These are phyloP conservation scores for Cordyceps cateniannulata DNA, from an alignment of 2,329 filamentous ascomycete species.

Conservation along the genomic window DNA sequence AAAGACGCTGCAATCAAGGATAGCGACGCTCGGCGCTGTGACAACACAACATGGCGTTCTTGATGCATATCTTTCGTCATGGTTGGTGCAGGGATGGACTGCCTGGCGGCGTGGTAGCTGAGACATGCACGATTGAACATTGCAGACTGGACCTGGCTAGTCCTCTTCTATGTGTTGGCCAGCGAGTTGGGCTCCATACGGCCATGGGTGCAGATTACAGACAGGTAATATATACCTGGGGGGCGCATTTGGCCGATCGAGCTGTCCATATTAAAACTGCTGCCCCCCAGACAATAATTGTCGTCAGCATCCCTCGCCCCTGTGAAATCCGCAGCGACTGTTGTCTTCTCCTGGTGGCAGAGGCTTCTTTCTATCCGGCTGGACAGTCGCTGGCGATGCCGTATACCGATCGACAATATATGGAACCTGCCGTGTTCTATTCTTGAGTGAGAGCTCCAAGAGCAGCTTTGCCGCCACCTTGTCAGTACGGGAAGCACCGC, in stretches of 20 bases:
- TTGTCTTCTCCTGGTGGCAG: neutral
- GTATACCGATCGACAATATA: neutral
- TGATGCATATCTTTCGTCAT: slow-evolving; percentile 10
- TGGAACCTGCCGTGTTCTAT: neutral
- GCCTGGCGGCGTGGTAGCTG: neutral
- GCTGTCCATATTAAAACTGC: slow-evolving; percentile 6
- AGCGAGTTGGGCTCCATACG: slow-evolving; percentile 2
- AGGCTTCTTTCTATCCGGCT: neutral
- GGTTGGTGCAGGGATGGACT: slow-evolving; percentile 5
- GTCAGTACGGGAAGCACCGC: slow-evolving; percentile 2
- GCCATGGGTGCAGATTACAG: neutral
- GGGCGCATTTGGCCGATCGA: slow-evolving; percentile 1
- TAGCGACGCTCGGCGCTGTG: slow-evolving; percentile 2
- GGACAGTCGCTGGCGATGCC: slow-evolving; percentile 7
- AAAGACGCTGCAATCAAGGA: neutral
- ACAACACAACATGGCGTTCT: neutral
- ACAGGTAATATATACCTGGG: slow-evolving; percentile 1
- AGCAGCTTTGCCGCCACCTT: neutral
- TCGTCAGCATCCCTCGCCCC: neutral
- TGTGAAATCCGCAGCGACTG: neutral
- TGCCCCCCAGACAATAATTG: neutral
- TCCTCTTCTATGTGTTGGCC: slow-evolving; percentile 3
- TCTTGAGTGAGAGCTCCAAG: neutral
- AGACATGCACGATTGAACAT: slow-evolving; percentile 10
- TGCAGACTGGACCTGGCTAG: slow-evolving; percentile 11